Evolutionary conservation across 2,329 filamentous ascomycete genomes (phyloP).

Genomic region (Alternaria hordeiaustralica): DNA sequence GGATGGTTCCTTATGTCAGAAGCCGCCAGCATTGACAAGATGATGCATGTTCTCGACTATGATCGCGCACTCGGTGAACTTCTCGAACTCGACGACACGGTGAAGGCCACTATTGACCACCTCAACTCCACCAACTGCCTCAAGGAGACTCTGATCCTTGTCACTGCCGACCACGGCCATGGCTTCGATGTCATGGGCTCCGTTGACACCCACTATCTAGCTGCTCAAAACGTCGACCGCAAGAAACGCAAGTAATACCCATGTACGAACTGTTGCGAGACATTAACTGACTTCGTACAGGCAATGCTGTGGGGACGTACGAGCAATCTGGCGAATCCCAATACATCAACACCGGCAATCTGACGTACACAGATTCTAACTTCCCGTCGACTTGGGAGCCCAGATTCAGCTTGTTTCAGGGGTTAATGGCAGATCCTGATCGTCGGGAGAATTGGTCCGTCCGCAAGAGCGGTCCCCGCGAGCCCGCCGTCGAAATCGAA

Average conservation of each 20-base stretch:
- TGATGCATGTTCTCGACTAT: slow-evolving; percentile 86
- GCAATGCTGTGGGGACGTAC: slow-evolving; percentile 74
- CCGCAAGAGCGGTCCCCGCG: slow-evolving; percentile 68
- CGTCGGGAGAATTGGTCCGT: slow-evolving; percentile 78
- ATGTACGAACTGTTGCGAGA: neutral
- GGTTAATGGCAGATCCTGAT: slow-evolving; percentile 68
- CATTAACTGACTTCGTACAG: neutral
- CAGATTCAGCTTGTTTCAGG: too few species aligned
- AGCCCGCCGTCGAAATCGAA: slow-evolving; percentile 63
- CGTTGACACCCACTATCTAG: slow-evolving; percentile 80
- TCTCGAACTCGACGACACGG: slow-evolving; percentile 83
- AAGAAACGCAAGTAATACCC: slow-evolving; percentile 63
- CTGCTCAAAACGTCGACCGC: slow-evolving; percentile 69
- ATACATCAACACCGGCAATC: slow-evolving; percentile 69
- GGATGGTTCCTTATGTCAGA: slow-evolving; percentile 91
- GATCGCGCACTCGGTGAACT: slow-evolving; percentile 85
- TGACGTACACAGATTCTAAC: slow-evolving; percentile 69
- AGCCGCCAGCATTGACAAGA: slow-evolving; percentile 85
- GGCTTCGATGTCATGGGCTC: slow-evolving; percentile 86
- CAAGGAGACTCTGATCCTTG: slow-evolving; percentile 78
- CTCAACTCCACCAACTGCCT: slow-evolving; percentile 70
- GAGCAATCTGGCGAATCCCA: slow-evolving; percentile 75
- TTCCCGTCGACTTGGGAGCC: slow-evolving; percentile 64
- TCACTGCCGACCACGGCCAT: slow-evolving; percentile 88
- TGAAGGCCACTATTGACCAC: slow-evolving; percentile 75